Evolutionary conservation across 2,329 filamentous ascomycete species (phyloP).

Genomic region (Cercospora janseana): DNA sequence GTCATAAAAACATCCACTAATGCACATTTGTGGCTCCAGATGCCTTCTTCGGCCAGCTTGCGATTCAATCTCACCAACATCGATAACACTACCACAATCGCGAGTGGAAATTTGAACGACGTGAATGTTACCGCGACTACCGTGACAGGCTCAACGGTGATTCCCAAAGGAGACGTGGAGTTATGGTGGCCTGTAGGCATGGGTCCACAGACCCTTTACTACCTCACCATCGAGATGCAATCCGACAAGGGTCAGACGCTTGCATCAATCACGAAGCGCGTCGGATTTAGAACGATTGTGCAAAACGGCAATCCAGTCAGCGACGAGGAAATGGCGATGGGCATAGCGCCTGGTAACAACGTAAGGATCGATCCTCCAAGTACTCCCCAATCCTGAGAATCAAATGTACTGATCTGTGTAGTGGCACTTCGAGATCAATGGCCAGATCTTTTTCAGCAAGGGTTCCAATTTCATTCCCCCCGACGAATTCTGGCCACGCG

Average conservation of each 20-base stretch:
- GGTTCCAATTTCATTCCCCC: constrained; percentile 64
- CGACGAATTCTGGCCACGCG: constrained; percentile 62
- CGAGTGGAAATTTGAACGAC: constrained; percentile 42
- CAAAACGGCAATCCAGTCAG: constrained; percentile 57
- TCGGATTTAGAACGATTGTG: constrained; percentile 62
- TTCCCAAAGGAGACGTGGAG: constrained; percentile 49
- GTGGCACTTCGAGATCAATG: constrained; percentile 68
- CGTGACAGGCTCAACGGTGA: constrained; percentile 50
- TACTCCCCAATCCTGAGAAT: no score
- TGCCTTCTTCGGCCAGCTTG: constrained; percentile 47
- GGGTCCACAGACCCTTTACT: constrained; percentile 58
- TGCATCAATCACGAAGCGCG: constrained; percentile 51
- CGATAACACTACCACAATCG: constrained; percentile 44
- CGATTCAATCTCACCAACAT: constrained; percentile 49
- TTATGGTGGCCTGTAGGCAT: constrained; percentile 62
- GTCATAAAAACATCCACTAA: not conserved
- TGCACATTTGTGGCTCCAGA: not conserved
- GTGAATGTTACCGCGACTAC: constrained; percentile 44
- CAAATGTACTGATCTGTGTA: no score
- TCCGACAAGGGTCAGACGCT: constrained; percentile 41
- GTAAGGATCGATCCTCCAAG: no score
- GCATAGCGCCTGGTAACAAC: constrained; percentile 57
- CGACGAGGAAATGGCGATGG: constrained; percentile 52
- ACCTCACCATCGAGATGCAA: constrained; percentile 52
- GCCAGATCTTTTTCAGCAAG: constrained; percentile 62